phyloP scores from a whole-genome alignment of 1,284 basidiomycete species.

The Tilletia walkeri region DNA sequence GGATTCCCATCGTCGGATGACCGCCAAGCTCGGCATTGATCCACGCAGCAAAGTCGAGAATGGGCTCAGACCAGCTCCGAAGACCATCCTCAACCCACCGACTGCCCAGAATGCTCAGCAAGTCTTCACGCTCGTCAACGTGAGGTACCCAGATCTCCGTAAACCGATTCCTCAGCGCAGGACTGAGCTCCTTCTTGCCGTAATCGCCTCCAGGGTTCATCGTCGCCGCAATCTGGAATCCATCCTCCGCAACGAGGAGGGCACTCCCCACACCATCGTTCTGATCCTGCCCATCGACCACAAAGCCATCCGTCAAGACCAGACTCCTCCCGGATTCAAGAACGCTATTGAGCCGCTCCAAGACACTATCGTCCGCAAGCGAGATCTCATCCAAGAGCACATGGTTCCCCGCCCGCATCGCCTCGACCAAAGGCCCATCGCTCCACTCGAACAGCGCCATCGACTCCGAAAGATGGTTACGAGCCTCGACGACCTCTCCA shows the following conservation, averaged over 20 bases:
- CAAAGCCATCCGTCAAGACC: constrained; percentile 68
- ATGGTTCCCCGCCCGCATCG: constrained; percentile 82
- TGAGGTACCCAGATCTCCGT: constrained; percentile 99
- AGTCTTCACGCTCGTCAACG: constrained; percentile 72
- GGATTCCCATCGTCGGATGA: constrained; percentile 48
- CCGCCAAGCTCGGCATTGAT: constrained; percentile 69
- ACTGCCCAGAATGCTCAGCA: constrained; percentile 72
- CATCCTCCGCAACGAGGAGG: constrained; percentile 30
- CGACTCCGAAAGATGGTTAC: constrained; percentile 58
- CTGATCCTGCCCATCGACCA: constrained; percentile 20
- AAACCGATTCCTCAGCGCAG: constrained; percentile 93
- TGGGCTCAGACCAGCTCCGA: constrained; percentile 63
- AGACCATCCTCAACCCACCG: constrained; percentile 59
- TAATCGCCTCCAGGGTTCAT: constrained; percentile 99
- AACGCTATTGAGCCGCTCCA: constrained; percentile 95
- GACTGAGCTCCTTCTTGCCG: constrained; percentile 97
- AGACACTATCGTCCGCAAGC: constrained; percentile 94
- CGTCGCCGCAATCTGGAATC: constrained; percentile 89
- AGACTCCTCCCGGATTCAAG: constrained; percentile 85
- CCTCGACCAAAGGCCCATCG: constrained; percentile 88
- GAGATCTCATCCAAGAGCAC: constrained; percentile 97
- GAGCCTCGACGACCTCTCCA: constrained; percentile 59
- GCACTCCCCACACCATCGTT: constrained; percentile 22
- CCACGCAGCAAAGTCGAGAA: constrained; percentile 83
- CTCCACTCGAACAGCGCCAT: constrained; percentile 92